Evolutionary conservation across 495 filamentous ascomycete species (phyloP), one percentile per base, ranked within the genome.

Genomic region (Hypomontagnella monticulosa): DNA sequence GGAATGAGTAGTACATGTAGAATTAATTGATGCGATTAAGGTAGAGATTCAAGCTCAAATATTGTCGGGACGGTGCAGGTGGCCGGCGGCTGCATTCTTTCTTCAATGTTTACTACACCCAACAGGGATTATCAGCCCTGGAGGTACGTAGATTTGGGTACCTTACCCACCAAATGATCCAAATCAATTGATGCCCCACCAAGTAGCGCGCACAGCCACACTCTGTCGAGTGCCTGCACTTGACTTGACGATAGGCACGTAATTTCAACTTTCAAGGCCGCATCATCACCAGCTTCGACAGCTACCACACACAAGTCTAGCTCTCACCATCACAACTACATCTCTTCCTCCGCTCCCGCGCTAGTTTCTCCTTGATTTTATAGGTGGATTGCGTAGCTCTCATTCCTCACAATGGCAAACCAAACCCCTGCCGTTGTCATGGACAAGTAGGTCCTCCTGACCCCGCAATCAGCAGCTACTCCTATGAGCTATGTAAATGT

Each of bases 381-480:
- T 49, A 20, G 55, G 57, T 33, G 60, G 54, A 57, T 65, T 36
- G 40, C 47, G 47, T 57, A 69, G 70, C 72, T 68, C 60, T 54
- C 65, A 66, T 62, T 57, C 64, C 62, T 37, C 69, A 63, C 23
- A 49, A 99, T 99, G 95, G 92, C 95, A 68, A 88, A 88, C 82
- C 93, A 97, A 89, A 98, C 95, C 74, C 95, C 95, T 66, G 95
- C 95, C 90, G 96, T 99, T 97, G 95, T 99, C 92, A 99, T 99
- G 92, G 95, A 99, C 95, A 99, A 99, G 95, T 99, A 89, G 71
- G 95, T 85, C 59, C 61, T 43, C 11, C 54, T n/a, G n/a, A 63
- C 63, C 63, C 53, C 66, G 54, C 57, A 57, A 38, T 50, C 52
- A 38, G 61, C 47, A 41, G 38, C 48, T 62, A 9, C 51, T 43